Evolutionary conservation across 441 rosid species (phyloP).

Genomic region (Brassica hybrid): DNA sequence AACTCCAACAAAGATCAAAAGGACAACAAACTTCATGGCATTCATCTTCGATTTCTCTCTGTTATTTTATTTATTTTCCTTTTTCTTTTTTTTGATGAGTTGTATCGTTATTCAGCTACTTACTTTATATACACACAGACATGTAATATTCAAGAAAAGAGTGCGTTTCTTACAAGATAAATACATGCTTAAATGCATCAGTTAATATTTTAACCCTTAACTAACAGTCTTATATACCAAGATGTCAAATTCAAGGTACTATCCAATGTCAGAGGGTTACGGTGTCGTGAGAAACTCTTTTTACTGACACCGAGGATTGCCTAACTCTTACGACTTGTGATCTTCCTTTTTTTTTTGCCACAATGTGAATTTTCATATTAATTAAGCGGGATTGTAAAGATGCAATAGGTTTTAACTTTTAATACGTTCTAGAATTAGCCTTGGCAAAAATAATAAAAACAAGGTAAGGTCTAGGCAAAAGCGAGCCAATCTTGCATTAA

Average conservation of each 20-base stretch:
- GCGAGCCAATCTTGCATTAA: too few species aligned
- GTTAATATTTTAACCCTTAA: background rate
- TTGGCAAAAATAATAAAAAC: too few species aligned
- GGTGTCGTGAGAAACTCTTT: background rate
- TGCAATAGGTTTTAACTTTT: too few species aligned
- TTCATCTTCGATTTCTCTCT: constrained; percentile 8
- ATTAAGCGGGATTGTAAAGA: too few species aligned
- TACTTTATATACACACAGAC: constrained; percentile 3
- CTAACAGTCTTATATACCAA: constrained; percentile 16
- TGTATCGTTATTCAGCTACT: background rate
- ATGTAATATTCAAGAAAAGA: background rate
- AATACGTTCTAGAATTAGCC: too few species aligned
- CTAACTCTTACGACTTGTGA: background rate
- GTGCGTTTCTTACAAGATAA: constrained; percentile 7
- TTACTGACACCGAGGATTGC: background rate
- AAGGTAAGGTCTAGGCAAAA: too few species aligned
- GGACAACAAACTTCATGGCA: constrained; percentile 7
- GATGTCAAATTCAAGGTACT: background rate
- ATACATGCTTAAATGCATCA: constrained; percentile 7
- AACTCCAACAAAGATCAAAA: constrained; percentile 24
- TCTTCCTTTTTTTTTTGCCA: background rate
- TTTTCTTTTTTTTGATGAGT: background rate
- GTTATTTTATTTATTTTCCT: background rate
- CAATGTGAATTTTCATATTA: too few species aligned
- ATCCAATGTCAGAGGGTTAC: too few species aligned